Evolutionary conservation across 768 basidiomycete genomes (phyloP).

Genomic region (Cubamyces lactineus): DNA sequence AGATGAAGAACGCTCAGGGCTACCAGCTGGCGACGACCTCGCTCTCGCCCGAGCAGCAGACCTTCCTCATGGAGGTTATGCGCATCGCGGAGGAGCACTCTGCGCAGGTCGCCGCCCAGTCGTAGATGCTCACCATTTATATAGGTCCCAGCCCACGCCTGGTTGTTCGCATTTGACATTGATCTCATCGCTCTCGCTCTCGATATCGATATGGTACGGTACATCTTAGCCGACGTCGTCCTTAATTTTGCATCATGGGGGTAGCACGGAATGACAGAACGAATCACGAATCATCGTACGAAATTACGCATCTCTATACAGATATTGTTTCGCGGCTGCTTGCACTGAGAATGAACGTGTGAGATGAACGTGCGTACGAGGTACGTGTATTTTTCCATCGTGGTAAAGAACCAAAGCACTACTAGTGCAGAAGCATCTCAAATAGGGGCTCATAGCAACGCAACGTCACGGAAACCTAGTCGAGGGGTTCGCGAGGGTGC

Average conservation of each 20-base stretch:
- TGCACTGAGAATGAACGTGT: neutral
- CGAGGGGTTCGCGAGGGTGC: slow-evolving; percentile 27
- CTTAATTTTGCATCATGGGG: slow-evolving; percentile 8
- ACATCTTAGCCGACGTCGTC: slow-evolving; percentile 12
- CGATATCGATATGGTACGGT: slow-evolving; percentile 13
- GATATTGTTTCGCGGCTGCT: neutral
- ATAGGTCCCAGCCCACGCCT: too few relatives aligned
- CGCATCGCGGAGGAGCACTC: slow-evolving; percentile 56
- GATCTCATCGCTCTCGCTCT: slow-evolving; percentile 20
- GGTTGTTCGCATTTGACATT: neutral
- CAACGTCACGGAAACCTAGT: neutral
- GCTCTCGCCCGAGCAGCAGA: slow-evolving; percentile 76
- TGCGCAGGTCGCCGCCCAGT: slow-evolving; percentile 14
- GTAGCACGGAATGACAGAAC: slow-evolving; percentile 9
- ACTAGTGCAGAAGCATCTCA: too few relatives aligned
- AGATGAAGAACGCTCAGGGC: slow-evolving; percentile 65
- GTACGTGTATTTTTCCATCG: too few relatives aligned
- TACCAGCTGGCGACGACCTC: slow-evolving; percentile 78
- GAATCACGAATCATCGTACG: neutral
- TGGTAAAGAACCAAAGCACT: too few relatives aligned
- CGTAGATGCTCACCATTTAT: neutral
- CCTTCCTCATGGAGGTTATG: slow-evolving; percentile 86
- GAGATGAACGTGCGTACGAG: too few relatives aligned
- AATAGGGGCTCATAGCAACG: too few relatives aligned
- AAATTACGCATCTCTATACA: slow-evolving; percentile 4